Base-by-base conservation (phyloP, 2,329 filamentous ascomycete genomes). In the Hypoxylon sp. region DNA sequence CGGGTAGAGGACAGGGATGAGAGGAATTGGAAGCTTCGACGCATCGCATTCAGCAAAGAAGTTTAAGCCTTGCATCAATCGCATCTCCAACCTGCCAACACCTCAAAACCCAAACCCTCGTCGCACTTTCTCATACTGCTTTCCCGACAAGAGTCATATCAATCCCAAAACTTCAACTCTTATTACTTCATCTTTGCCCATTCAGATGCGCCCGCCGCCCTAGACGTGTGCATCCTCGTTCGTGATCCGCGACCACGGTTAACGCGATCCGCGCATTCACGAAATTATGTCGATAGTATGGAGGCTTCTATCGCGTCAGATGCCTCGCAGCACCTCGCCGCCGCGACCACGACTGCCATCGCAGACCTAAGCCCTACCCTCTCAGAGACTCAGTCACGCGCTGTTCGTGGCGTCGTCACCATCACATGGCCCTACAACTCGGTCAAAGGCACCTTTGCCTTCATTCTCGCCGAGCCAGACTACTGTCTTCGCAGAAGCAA, bases 381-480 rank as follows among this genome's bases (percentile, higher is more conserved):
- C 4, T 53, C 74, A 11, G 71, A 80, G 10, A 71, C 73, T 20
- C 55, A 69, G 2, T 72, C 75, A 4, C 77, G 77, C 58, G 76
- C 78, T 10, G 75, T 97, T 26, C 82, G 85, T 55, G 92, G 90
- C 33, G 80, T 90, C 13, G 85, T 97, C 18, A 94, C 92, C 7
- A 85, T 98, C 29, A 87, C 91, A 55, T 98, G 94, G 93, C 94
- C 94, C 0, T 97, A 91, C 74, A 97, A 90, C 63, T 89, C 89
- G 18, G 86, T 91, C 21, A 89, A 84, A 24, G 84, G 83, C 49
- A 87, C 87, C 33, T 83, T 92, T 65, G 88, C 91, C 21, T 87
- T 97, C 47, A 83, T 96, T 17, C 83, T 98, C 27, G 90, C 90
- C 41, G 93, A 97, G 68, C 87, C 88, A 41, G 92, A 97, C 72